Conservation (phyloP, 139 green algal species). For the Micromonas pusilla region DNA sequence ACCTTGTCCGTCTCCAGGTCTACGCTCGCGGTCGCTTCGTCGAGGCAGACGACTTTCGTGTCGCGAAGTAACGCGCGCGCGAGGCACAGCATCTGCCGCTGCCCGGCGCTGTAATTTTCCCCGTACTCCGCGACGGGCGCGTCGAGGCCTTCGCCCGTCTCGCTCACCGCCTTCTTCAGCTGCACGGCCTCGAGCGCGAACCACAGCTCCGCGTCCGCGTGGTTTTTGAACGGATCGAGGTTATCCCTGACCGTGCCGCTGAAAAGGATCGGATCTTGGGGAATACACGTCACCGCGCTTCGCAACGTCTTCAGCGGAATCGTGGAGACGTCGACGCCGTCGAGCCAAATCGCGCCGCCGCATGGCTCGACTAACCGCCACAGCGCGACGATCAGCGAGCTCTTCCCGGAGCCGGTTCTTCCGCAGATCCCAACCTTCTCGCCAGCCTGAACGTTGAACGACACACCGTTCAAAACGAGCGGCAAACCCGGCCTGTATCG, state of each 20-base stretch:
- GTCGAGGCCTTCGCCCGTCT: constrained; percentile 28
- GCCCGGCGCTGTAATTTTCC: constrained; percentile 72
- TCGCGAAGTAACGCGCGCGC: constrained; percentile 71
- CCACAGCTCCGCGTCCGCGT: constrained; percentile 60
- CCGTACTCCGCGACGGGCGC: constrained; percentile 65
- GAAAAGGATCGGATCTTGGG: constrained; percentile 84
- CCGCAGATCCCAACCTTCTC: constrained; percentile 65
- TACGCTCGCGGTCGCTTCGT: constrained; percentile 82
- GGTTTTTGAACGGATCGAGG: constrained; percentile 81
- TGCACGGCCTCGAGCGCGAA: constrained; percentile 43
- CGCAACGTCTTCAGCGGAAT: constrained; percentile 65
- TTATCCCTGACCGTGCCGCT: constrained; percentile 79
- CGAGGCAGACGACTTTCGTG: constrained; percentile 73
- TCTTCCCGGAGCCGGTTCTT: constrained; percentile 66
- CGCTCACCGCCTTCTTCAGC: constrained; percentile 45
- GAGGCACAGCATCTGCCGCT: constrained; percentile 89
- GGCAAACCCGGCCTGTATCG: constrained; percentile 71
- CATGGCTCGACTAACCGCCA: constrained; percentile 62
- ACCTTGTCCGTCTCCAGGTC: constrained; percentile 72
- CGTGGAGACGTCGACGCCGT: constrained; percentile 68
- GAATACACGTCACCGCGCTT: constrained; percentile 67
- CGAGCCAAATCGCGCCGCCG: constrained; percentile 70
- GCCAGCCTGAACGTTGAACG: constrained; percentile 41
- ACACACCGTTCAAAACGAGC: constrained; percentile 59
- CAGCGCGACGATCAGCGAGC: constrained; percentile 57